Percentiles rank a stretch among this genome's conserved stretches.
These are phyloP conservation scores for Lachancea meyersii DNA, from an alignment of 805 yeast species.

Conservation along the genomic window DNA sequence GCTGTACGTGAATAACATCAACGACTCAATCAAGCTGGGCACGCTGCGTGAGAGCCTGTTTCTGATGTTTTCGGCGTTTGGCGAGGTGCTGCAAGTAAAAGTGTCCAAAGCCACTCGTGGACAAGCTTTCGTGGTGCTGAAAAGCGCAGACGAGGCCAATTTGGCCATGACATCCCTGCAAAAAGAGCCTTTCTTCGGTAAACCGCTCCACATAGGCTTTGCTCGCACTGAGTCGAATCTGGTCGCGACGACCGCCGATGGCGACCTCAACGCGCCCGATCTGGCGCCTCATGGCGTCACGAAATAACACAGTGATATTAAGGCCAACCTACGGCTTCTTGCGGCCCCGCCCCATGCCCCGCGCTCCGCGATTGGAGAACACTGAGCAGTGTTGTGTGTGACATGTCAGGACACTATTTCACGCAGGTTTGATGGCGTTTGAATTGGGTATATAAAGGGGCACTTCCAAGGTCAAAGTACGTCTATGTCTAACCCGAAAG, in stretches of 20 bases:
- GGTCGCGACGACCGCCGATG: neutral
- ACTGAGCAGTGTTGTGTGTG: neutral
- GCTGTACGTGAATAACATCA: slow-evolving; percentile 52
- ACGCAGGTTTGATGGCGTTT: no score
- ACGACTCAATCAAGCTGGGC: slow-evolving; percentile 45
- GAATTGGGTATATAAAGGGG: no score
- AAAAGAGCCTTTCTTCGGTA: slow-evolving; percentile 47
- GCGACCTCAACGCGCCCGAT: no score
- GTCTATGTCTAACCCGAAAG: no score
- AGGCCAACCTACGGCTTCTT: neutral
- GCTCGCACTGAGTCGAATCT: slow-evolving; percentile 27
- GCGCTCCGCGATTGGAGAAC: neutral
- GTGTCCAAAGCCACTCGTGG: slow-evolving; percentile 47
- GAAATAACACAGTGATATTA: neutral
- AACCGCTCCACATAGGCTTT: slow-evolving; percentile 41
- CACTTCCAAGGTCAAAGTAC: no score
- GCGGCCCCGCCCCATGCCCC: no score
- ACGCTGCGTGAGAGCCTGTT: slow-evolving; percentile 49
- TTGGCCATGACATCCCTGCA: slow-evolving; percentile 45
- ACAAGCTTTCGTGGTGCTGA: slow-evolving; percentile 58
- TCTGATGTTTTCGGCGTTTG: slow-evolving; percentile 54
- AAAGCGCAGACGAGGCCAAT: slow-evolving; percentile 44
- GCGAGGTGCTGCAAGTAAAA: slow-evolving; percentile 54
- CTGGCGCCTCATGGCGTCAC: neutral
- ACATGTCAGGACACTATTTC: no score